Evolutionary conservation across 208 protist genomes (phyloP), one percentile per base, ranked within the genome.

Genomic region (Wallacemonas collosoma): DNA sequence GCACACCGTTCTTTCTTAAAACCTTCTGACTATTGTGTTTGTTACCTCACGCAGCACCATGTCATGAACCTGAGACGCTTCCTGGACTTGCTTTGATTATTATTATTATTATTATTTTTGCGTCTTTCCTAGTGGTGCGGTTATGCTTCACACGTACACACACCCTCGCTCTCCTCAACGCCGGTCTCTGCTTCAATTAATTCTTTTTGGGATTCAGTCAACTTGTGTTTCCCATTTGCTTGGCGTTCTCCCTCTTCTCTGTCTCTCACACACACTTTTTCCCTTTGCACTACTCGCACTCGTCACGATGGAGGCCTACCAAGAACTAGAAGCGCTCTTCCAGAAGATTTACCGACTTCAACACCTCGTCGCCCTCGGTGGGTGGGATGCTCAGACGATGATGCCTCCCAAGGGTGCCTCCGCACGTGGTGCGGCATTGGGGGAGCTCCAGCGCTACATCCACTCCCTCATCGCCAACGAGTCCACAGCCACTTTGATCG

Each of bases 331-430:
- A 54, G 40, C 57, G 26, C 15, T 83, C 6, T 86, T 83, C 60
- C 71, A 68, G n/a, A 79, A 83, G 69, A n/a, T 84, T 0, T 80
- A 82, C 65, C 70, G 68, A 45, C 78, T 80, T 51, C 47, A 47
- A 43, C 76, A 84, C 66, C 50, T 87, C 15, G 48, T 75, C 0
- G 58, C 26, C 1, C 43, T 91, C 3, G 72, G 74, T 1, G 57
- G 60, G 5, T 91, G 86, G 86, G 86, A 91, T 68, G 39, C 73
- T 14, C 58, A 74, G 7, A 66, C 71, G 9, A 72, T 81, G 43
- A 91, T 91, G 86, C 83, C 86, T 0, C 60, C 71, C 0, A 80
- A 83, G 57, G 81, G 75, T 26, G 47, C 63, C 9, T 70, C 61
- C 7, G 68, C 75, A 12, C 76, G 86, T 3, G 72, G 73, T 17